Percentiles rank a stretch among this genome's conserved stretches.
Conservation (phyloP, 2,329 filamentous ascomycete genomes). For the Exophiala dermatitidis region DNA sequence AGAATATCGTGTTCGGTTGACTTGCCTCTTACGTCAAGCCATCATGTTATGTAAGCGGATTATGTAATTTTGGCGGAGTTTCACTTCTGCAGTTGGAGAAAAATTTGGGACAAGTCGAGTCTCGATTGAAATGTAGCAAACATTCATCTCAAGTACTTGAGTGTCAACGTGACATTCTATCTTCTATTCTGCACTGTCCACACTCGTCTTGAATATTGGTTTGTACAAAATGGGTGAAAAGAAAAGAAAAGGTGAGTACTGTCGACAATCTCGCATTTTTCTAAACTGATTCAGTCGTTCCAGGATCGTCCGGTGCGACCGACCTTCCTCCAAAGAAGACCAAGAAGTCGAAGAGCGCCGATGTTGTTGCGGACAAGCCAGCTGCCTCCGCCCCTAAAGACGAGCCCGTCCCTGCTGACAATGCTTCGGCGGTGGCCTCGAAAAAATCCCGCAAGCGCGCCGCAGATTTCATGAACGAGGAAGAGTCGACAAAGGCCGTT, state of each 20-base stretch:
- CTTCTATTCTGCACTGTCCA: not conserved
- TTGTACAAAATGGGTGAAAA: slow-evolving; percentile 21
- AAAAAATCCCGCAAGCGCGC: slow-evolving; percentile 43
- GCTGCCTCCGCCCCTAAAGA: slow-evolving; percentile 20
- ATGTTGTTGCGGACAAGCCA: slow-evolving; percentile 28
- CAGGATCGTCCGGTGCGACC: slow-evolving; percentile 12
- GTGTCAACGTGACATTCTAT: not conserved
- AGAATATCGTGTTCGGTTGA: too few species aligned
- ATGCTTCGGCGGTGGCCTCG: slow-evolving; percentile 32
- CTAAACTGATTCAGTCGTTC: slow-evolving; percentile 1
- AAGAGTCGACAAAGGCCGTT: slow-evolving; percentile 43
- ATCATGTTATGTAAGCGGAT: not conserved
- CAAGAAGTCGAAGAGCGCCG: slow-evolving; percentile 31
- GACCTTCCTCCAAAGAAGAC: slow-evolving; percentile 49
- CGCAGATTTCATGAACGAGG: slow-evolving; percentile 43
- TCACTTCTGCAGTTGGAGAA: slow-evolving; percentile 3
- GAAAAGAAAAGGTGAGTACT: slow-evolving; percentile 26
- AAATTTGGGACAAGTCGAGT: not conserved
- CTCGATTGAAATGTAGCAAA: not conserved
- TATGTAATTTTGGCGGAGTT: not conserved
- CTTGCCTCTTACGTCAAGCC: too few species aligned
- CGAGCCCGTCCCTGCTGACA: slow-evolving; percentile 28
- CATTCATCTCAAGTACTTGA: not conserved
- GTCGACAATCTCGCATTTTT: not conserved
- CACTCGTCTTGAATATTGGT: too few species aligned